Evolutionary conservation across 2,329 filamentous ascomycete genomes (phyloP), one percentile per base, ranked within the genome.

Genomic region (Alternaria consortialis): DNA sequence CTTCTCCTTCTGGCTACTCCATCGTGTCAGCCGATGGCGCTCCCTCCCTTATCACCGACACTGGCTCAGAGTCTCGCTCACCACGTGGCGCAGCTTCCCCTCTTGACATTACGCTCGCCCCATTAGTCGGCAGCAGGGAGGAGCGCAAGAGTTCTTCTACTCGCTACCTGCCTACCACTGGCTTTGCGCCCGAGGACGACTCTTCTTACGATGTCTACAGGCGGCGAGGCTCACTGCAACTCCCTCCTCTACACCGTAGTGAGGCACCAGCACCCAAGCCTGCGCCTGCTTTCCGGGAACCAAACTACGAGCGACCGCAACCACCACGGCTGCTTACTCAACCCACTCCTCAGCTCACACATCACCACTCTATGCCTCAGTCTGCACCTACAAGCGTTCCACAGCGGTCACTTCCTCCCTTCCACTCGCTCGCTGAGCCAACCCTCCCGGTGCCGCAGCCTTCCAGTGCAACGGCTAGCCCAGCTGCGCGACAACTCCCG

Each of bases 1-100:
- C 86, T 42, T 91, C 89, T 8, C 89, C 89, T 13, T 83, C 81
- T 15, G 84, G 86, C 53, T 86, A 84, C 67, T 90, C 88, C 2
- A 87, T 89, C 54, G 83, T 85, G 39, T 91, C 90, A 2, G 80
- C 85, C 15, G 88, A 90, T 44, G 82, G 83, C 31, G 87, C 88
- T 5, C 90, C 90, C 7, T 91, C 90, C 1, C 83, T 92, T 64
- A 84, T 91, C 51, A 93, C 91, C 0, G 92, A 95, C 75, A 80
- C 74, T 50, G 82, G 81, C 20, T 83, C 82, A 27, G 78, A 81
- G 62, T 80, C 81, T 3, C 77, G 82, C 50, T 84, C 82, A 47
- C 82, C 82, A 23, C 78, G 79, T 53, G 77, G 79, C 56, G 79
- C 79, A 27, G 75, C 78, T n/a, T 83, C 81, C 4, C 80, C 79